phyloP scores from a whole-genome alignment of 495 filamentous ascomycete genomes.

The Daldinia childiae region DNA sequence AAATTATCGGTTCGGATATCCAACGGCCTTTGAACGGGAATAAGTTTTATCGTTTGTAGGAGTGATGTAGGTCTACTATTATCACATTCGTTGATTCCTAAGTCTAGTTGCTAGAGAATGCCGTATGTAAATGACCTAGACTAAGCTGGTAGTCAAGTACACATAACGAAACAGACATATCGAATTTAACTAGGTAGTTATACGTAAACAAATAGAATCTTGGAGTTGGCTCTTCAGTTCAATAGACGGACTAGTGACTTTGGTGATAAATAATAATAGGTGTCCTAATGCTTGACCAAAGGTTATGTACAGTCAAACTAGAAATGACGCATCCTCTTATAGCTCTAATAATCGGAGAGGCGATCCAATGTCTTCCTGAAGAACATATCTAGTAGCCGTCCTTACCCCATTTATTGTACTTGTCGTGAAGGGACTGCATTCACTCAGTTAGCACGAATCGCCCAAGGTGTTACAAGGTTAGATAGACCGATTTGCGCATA shows the following conservation, averaged over 20 bases:
- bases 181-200: not conserved
- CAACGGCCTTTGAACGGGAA: not conserved
- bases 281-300: slow-evolving; percentile 15
- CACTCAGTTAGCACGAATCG: slow-evolving; percentile 37
- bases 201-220: not conserved
- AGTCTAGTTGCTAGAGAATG: slow-evolving; percentile 5
- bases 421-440: slow-evolving; percentile 83
- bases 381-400: slow-evolving; percentile 63
- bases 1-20: not conserved
- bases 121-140: not conserved
- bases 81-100: slow-evolving; percentile 4
- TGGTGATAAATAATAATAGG: slow-evolving; percentile 5
- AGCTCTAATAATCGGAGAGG: not conserved
- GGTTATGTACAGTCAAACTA: slow-evolving; percentile 32
- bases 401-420: slow-evolving; percentile 99
- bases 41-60: slow-evolving; percentile 4
- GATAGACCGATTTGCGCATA: slow-evolving; percentile 49
- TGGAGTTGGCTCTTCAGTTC: not conserved
- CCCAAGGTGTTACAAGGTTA: not conserved
- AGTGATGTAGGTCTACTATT: slow-evolving; percentile 2
- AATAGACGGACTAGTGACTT: slow-evolving; percentile 1
- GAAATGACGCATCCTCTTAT: slow-evolving; percentile 15
- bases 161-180: not conserved
- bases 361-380: not conserved
- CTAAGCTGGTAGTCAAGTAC: slow-evolving; percentile 7